Evolutionary conservation across 306 rosid genomes (phyloP).

Genomic region (Quercus aquifolioides): DNA sequence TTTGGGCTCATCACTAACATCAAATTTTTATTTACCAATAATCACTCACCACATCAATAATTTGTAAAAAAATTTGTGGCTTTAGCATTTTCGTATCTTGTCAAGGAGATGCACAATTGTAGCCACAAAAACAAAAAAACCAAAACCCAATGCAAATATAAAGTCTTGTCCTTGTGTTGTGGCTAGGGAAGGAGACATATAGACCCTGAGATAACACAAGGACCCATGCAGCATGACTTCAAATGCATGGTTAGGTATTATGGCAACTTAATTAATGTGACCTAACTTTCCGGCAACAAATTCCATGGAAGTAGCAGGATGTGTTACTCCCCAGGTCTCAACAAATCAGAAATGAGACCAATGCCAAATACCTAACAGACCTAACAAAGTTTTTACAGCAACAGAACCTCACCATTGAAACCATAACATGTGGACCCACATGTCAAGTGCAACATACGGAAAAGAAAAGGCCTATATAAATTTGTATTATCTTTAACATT

Average conservation of each 20-base stretch:
- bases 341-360: background rate
- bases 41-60: too few relatives aligned
- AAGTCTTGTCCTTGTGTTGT: background rate
- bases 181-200: background rate
- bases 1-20: too few relatives aligned
- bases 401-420: background rate
- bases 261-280: background rate
- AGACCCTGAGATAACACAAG: background rate
- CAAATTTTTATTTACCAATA: too few relatives aligned
- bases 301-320: background rate
- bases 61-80: too few relatives aligned
- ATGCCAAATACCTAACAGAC: background rate
- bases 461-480: slow-evolving; percentile 1
- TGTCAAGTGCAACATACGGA: background rate
- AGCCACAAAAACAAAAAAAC: background rate
- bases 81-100: too few relatives aligned
- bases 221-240: background rate
- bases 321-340: background rate
- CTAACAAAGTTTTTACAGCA: background rate
- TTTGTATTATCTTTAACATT: too few relatives aligned
- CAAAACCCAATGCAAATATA: background rate
- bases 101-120: background rate
- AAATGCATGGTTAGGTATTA: background rate
- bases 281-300: background rate
- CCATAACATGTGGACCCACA: slow-evolving; percentile 1